Conservation (phyloP, 2,329 filamentous ascomycete genomes). For the Diaporthe aspalathi region DNA sequence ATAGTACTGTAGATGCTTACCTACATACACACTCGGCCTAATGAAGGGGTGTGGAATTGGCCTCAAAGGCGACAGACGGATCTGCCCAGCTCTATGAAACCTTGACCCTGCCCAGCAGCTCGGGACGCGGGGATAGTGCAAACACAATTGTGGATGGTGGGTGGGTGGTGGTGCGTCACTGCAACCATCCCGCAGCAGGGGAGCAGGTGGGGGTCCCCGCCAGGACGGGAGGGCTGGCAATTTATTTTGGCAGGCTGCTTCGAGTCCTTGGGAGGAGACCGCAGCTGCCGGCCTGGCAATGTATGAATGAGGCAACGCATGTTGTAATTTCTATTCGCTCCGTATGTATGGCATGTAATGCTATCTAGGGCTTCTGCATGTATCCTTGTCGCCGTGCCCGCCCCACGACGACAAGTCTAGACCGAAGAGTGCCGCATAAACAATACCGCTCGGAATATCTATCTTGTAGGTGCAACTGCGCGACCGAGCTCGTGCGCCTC, state of each 20-base stretch:
- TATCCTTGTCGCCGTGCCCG: not conserved
- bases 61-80: not conserved
- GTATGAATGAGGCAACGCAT: not conserved
- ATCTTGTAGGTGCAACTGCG: not conserved
- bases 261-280: not conserved
- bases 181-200: conserved; percentile 26
- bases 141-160: not conserved
- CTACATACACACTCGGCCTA: too few relatives aligned
- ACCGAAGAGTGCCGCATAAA: not conserved
- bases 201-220: conserved; percentile 22
- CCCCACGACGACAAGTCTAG: not conserved
- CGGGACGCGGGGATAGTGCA: conserved; percentile 5
- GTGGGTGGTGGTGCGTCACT: conserved; percentile 7
- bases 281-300: not conserved
- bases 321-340: not conserved
- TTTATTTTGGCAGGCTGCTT: not conserved
- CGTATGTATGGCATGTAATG: not conserved
- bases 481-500: not conserved
- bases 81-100: conserved; percentile 23
- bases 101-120: conserved; percentile 27
- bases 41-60: not conserved
- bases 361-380: conserved; percentile 7
- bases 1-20: too few relatives aligned
- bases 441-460: not conserved
- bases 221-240: conserved; percentile 9